A percentile compares a stretch with the other conserved stretches of the same genome.
Conservation (phyloP, 2,329 filamentous ascomycete genomes). For the Alternaria brassicicola region DNA sequence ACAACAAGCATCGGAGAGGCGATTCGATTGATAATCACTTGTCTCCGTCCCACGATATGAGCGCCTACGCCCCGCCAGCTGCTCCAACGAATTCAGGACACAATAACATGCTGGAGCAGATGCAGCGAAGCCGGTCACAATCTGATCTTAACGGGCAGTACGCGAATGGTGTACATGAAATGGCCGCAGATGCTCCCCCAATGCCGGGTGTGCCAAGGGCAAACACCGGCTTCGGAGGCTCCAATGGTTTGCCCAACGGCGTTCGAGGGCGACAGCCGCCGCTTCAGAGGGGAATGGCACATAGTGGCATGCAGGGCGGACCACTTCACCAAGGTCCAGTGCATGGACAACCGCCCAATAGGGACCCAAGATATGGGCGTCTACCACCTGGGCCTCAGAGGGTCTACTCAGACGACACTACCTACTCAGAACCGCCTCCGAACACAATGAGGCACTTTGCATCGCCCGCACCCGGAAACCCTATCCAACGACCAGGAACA, state of each 20-base stretch:
- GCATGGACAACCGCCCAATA: constrained; percentile 27
- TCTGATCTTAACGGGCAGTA: constrained; percentile 60
- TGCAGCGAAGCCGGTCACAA: constrained; percentile 69
- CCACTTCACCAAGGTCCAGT: constrained; percentile 26
- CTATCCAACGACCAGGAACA: constrained; percentile 40
- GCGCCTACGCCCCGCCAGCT: constrained; percentile 17
- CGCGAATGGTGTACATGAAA: constrained; percentile 65
- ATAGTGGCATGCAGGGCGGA: constrained; percentile 18
- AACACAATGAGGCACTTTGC: constrained; percentile 39
- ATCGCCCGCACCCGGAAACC: constrained; percentile 33
- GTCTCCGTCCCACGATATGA: constrained; percentile 20
- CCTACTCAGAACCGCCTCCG: constrained; percentile 45
- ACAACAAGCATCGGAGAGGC: constrained; percentile 40
- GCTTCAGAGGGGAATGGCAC: constrained; percentile 28
- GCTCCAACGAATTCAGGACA: constrained; percentile 14
- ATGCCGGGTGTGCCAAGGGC: constrained; percentile 57
- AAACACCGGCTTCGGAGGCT: constrained; percentile 48
- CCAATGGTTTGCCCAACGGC: constrained; percentile 33
- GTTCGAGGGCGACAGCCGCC: constrained; percentile 40
- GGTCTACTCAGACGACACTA: constrained; percentile 43
- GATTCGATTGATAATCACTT: constrained; percentile 48
- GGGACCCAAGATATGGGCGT: constrained; percentile 38
- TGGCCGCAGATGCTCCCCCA: constrained; percentile 66
- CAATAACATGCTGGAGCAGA: constrained; percentile 40
- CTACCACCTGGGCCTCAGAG: constrained; percentile 41